Evolutionary conservation across 805 yeast species (phyloP).

Genomic region (Metschnikowia similis): DNA sequence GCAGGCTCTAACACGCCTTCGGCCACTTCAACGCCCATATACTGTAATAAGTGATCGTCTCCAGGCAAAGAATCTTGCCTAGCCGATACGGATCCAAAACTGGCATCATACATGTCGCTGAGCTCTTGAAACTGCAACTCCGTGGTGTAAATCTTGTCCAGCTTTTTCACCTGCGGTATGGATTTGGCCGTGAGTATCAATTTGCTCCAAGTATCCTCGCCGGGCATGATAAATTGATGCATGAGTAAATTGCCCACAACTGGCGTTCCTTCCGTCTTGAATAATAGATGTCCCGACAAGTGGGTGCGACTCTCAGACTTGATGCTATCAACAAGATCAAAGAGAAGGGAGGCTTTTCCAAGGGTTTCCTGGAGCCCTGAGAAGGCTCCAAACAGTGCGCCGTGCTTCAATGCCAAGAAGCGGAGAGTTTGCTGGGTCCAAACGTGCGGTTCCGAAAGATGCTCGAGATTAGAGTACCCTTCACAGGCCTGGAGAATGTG

Average conservation of each 20-base stretch:
- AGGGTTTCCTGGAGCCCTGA: slow-evolving; percentile 18
- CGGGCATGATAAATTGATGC: slow-evolving; percentile 40
- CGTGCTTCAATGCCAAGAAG: slow-evolving; percentile 29
- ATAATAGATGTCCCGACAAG: slow-evolving; percentile 4
- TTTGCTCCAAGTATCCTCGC: slow-evolving; percentile 51
- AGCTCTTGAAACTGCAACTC: slow-evolving; percentile 16
- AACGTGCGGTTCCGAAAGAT: slow-evolving; percentile 19
- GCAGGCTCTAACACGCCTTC: background rate
- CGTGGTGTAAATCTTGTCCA: slow-evolving; percentile 6
- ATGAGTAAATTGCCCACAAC: slow-evolving; percentile 4
- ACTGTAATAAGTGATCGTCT: background rate
- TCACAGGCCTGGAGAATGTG: slow-evolving; percentile 17
- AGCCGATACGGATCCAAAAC: slow-evolving; percentile 1
- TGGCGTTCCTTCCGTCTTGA: slow-evolving; percentile 6
- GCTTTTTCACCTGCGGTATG: slow-evolving; percentile 12
- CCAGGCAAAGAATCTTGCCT: background rate
- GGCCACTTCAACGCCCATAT: background rate
- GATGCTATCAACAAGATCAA: slow-evolving; percentile 5
- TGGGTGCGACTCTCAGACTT: background rate
- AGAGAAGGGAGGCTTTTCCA: slow-evolving; percentile 6
- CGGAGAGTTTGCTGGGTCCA: slow-evolving; percentile 35
- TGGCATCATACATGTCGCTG: slow-evolving; percentile 15
- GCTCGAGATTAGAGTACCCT: slow-evolving; percentile 12
- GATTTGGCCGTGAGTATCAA: slow-evolving; percentile 36
- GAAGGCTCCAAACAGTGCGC: slow-evolving; percentile 18